These are phyloP conservation scores for Exophiala viscosa DNA, from an alignment of 2,329 filamentous ascomycete genomes.

Conservation along the genomic window DNA sequence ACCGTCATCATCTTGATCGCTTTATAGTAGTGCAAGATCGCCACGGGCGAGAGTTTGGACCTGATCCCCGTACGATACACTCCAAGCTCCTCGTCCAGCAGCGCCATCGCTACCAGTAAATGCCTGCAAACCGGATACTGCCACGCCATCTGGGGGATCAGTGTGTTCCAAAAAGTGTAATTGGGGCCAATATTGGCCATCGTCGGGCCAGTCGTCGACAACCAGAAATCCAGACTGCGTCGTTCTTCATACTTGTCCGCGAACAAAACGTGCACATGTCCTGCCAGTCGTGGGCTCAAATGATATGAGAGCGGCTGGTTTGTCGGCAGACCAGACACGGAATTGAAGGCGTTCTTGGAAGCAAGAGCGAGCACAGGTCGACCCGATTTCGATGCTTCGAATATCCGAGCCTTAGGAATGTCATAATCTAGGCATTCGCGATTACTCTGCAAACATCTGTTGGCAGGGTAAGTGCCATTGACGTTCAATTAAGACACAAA, in stretches of 20 bases:
- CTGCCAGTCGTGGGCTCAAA: not conserved
- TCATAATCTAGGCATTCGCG: constrained; percentile 4
- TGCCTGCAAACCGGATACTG: constrained; percentile 4
- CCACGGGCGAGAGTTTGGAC: not conserved
- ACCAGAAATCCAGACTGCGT: constrained; percentile 9
- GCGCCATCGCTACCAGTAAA: constrained; percentile 6
- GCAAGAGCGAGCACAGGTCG: not conserved
- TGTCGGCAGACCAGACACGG: not conserved
- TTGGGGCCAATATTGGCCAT: constrained; percentile 8
- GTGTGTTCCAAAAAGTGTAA: constrained; percentile 5
- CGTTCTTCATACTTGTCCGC: not conserved
- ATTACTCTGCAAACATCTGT: not conserved
- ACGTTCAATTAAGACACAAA: not conserved
- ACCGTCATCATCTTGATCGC: constrained; percentile 8
- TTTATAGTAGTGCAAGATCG: constrained; percentile 5
- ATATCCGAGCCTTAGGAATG: constrained; percentile 6
- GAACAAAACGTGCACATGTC: constrained; percentile 1
- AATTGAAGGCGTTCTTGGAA: not conserved
- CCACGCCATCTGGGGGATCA: constrained; percentile 9
- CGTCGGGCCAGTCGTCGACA: constrained; percentile 6
- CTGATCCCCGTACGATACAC: constrained; percentile 5
- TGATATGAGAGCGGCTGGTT: not conserved
- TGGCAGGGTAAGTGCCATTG: not conserved
- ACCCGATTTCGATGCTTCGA: not conserved
- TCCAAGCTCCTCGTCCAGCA: constrained; percentile 9